phyloP scores from a whole-genome alignment of 2,329 filamentous ascomycete genomes.

The Botrytis paeoniae region DNA sequence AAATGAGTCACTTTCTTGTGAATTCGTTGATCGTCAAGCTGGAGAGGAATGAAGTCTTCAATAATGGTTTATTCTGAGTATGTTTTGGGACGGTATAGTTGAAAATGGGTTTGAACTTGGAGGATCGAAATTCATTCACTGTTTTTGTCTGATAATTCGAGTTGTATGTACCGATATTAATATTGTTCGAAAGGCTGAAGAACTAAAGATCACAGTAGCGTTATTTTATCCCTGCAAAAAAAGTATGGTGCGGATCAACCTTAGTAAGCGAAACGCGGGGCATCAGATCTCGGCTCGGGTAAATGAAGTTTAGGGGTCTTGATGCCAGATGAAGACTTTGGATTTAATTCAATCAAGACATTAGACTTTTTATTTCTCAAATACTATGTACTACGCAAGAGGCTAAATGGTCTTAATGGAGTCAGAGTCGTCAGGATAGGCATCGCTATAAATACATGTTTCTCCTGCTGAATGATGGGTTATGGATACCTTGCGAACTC shows the following conservation, averaged over 20 bases:
- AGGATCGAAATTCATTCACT: neutral
- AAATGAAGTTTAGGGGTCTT: neutral
- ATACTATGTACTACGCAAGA: neutral
- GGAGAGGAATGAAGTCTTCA: neutral
- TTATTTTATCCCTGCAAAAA: constrained; percentile 14
- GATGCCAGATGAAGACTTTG: neutral
- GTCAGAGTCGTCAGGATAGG: neutral
- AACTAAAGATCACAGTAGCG: constrained; percentile 16
- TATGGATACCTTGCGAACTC: neutral
- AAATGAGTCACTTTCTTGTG: constrained; percentile 19
- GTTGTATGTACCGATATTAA: neutral
- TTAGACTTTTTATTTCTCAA: neutral
- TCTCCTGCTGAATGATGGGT: neutral
- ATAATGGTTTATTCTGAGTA: neutral
- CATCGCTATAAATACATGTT: neutral
- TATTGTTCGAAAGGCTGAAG: constrained; percentile 16
- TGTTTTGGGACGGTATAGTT: neutral
- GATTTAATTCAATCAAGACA: neutral
- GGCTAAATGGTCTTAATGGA: neutral
- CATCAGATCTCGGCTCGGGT: constrained; percentile 8
- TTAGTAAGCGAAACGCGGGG: constrained; percentile 7
- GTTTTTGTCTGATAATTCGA: neutral
- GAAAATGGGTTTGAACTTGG: neutral
- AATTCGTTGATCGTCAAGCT: neutral
- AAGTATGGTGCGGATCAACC: neutral